Base-by-base conservation (phyloP, 768 basidiomycete genomes). In the Trametes meyenii region DNA sequence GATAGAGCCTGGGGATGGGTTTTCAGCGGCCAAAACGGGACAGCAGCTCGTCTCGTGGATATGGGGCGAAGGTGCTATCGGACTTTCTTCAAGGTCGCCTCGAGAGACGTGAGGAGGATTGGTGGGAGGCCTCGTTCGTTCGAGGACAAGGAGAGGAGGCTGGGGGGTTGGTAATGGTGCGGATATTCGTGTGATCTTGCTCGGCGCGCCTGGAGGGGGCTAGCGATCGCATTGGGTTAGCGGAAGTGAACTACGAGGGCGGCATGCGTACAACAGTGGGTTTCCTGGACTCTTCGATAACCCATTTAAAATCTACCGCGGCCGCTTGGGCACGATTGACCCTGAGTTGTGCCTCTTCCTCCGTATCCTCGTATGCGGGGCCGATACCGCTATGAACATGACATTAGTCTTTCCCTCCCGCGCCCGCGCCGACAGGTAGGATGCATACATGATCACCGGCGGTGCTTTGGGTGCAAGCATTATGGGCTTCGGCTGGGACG, bases 291-390 rank as follows among this genome's bases (percentile, higher is more conserved):
- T 70, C 66, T 7, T 52, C 48, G 36, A 68, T 14, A 24, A 76
- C 58, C 65, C 67, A 67, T 6, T 59, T 62, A 4, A 67, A 58
- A 38, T 75, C 73, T 11, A 76, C 74, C 5, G 73, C 74, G 38
- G 64, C 66, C 3, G 66, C 70, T 11, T 52, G 60, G 1, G 74
- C 74, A 16, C 67, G 72, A 2, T 60, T 36, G 3, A 62, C 66
- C 26, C 75, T 67, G 5, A 61, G 35, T 21, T 62, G 54, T 1
- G 72, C 74, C 33, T 75, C 71, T 12, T 49, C 55, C 12, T 65
- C 63, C 7, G 69, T 69, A 50, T 76, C 75, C 55, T 75, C 75
- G 26, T 52, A 63, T 8, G 72, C 46, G 19, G 71, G 74, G 17
- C 71, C 73, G 29, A 65, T 59, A 13, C 64, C 50, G 44, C 74